phyloP scores from a whole-genome alignment of 345 rosid genomes.

The Draba incana region DNA sequence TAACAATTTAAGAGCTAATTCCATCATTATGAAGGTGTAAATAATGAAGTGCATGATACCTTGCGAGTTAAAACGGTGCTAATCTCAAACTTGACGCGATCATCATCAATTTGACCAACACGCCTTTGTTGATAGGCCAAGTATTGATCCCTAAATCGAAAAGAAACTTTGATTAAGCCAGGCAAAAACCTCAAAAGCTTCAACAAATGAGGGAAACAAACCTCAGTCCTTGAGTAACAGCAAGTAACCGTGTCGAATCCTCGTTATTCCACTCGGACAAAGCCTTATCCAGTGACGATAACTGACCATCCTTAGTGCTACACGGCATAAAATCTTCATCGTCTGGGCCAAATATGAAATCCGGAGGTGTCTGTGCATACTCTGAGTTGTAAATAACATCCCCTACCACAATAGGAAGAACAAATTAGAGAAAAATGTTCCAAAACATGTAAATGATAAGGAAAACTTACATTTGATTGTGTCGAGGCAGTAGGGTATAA shows the following conservation, averaged over 20 bases:
- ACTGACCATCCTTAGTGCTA: constrained; percentile 43
- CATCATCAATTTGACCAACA: constrained; percentile 80
- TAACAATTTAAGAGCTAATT: not conserved
- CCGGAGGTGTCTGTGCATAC: constrained; percentile 72
- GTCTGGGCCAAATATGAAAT: constrained; percentile 77
- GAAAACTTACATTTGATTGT: constrained; percentile 69
- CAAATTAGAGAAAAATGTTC: not conserved
- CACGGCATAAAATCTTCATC: constrained; percentile 81
- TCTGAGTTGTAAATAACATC: constrained; percentile 84
- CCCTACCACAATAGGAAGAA: constrained; percentile 52
- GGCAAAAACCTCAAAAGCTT: not conserved
- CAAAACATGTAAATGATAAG: not conserved
- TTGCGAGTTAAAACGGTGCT: constrained; percentile 88
- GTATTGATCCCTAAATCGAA: constrained; percentile 63
- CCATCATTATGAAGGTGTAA: constrained; percentile 10
- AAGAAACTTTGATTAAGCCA: not conserved
- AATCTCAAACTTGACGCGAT: constrained; percentile 78
- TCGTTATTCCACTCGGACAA: constrained; percentile 70
- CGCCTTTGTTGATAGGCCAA: constrained; percentile 63
- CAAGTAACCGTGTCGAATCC: constrained; percentile 65
- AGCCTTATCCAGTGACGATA: constrained; percentile 38
- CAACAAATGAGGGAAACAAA: constrained; percentile 21
- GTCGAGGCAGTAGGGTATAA: constrained; percentile 87
- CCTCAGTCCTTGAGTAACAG: constrained; percentile 81
- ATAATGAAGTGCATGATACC: constrained; percentile 48